Evolutionary conservation across 164 flowering plant species (phyloP).

Genomic region (Protea cynaroides): DNA sequence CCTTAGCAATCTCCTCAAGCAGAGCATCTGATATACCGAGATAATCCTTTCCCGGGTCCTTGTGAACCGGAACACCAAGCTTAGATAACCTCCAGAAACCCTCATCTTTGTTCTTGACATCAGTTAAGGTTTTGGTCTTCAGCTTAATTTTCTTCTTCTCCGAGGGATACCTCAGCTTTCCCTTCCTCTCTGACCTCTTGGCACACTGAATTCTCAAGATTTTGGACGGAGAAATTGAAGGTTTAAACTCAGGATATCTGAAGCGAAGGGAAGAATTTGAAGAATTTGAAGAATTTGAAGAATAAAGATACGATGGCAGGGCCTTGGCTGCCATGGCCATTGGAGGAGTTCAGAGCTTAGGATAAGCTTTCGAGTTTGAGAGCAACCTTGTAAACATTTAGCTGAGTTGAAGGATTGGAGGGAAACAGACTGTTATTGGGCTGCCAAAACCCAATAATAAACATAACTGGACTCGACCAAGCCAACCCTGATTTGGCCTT

Average conservation of each 20-base stretch:
- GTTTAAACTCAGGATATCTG: slow-evolving; percentile 8
- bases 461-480: too few species aligned
- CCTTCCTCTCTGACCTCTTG: slow-evolving; percentile 46
- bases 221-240: slow-evolving; percentile 18
- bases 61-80: slow-evolving; percentile 58
- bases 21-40: slow-evolving; percentile 55
- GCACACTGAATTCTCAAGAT: slow-evolving; percentile 39
- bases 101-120: slow-evolving; percentile 43
- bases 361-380: slow-evolving; percentile 8
- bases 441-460: too few species aligned
- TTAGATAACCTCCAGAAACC: slow-evolving; percentile 84
- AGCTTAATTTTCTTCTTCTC: slow-evolving; percentile 81
- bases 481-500: too few species aligned
- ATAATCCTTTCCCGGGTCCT: slow-evolving; percentile 85
- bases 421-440: too few species aligned
- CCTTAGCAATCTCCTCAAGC: slow-evolving; percentile 74
- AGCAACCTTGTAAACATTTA: too few species aligned
- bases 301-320: slow-evolving; percentile 18
- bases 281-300: slow-evolving; percentile 22
- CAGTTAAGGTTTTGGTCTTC: slow-evolving; percentile 26
- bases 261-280: slow-evolving; percentile 18
- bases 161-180: slow-evolving; percentile 86
- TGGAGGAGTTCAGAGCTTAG: slow-evolving; percentile 4
- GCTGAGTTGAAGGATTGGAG: too few species aligned
- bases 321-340: slow-evolving; percentile 13